Evolutionary conservation across 2,329 filamentous ascomycete species (phyloP), one percentile per base, ranked within the genome.

Genomic region (Calcarisporium arbuscula): DNA sequence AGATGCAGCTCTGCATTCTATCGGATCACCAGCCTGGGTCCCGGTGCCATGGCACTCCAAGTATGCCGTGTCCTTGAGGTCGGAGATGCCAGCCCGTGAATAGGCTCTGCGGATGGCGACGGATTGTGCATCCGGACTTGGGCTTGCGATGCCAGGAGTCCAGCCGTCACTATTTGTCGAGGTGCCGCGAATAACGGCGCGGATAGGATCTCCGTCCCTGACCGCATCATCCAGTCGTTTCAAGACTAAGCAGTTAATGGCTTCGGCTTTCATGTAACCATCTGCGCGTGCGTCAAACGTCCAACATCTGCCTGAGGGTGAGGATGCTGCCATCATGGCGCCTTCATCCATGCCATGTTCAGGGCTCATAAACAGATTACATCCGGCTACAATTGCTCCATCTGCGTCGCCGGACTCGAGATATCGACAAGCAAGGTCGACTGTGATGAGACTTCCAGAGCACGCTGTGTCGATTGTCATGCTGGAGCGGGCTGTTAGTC

Each of bases 391-490:
- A 33, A 68, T 54, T 7, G 52, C 22, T 25, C 29, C 39, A 5
- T 45, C 39, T 8, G 37, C 28, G 15, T 43, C 15, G 4, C 38
- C 27, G 8, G 40, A 33, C 15, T 40, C 37, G 8, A 48, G 30
- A 15, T 45, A 41, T 14, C 33, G 37, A 22, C 36, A 43, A 9
- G 67, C 69, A 11, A 64, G 50, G 41, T 73, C 61, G 1, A 74
- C 51, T 0, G 61, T 62, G 4, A 67, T 58, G 15, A 73, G 49
- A 19, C 60, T 62, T 12, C 61, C 60, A 4, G 67, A 71, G 47
- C 70, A 75, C 10, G 65, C 71, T 0, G 70, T 73, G 32, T 74
- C 68, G n/a, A 74, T 52, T 0, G 65, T 70, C 41, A 70, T 53
- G 38, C 64, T 68, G 4, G 9, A 12, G 9, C n/a, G n/a, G n/a